Base-by-base conservation (phyloP, 768 basidiomycete genomes). In the Dentipellis sp. region DNA sequence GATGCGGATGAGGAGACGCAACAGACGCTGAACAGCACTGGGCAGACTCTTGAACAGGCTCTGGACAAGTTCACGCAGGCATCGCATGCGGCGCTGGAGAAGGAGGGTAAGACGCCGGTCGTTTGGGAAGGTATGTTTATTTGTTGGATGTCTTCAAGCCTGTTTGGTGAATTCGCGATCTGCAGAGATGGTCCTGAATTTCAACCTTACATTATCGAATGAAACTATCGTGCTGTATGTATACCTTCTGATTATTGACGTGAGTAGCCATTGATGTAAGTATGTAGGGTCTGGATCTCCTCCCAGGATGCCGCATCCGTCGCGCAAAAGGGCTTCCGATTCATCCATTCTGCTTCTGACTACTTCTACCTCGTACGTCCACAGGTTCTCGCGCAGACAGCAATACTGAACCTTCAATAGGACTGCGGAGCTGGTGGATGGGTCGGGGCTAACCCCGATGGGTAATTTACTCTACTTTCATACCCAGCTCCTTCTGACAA, bases 301-400 rank as follows among this genome's bases (percentile, higher is more conserved):
- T 84, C 84, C 0, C 69, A 69, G 16, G 71, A 88, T 63, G 86
- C 77, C 8, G 74, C 72, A 0, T 71, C 76, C 0, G 86, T 89
- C 4, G 80, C 80, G 0, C 70, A 77, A 29, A 80, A 81, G 60
- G 84, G 83, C 0, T 80, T 74, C 71, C 70, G 74, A 45, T 63
- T 92, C 46, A 70, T 93, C 3, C 87, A 90, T 55, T 79, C 83
- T 1, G 75, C 87, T 0, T 83, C 81, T 7, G 81, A 91, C 64
- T 86, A 80, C 68, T 90, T 91, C 72, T 91, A 91, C 68, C 79
- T 91, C 22, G 81, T 74, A 23, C 55, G 74, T 62, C 8, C 4
- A 8, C 22, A 1, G 16, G 16, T 19, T 47, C 39, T 38, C 9
- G 12, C 19, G 19, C 45, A 16, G 42, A 53, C 21, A 40, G 11